phyloP scores from a whole-genome alignment of 2,329 filamentous ascomycete species.

The Lachnellula occidentalis region DNA sequence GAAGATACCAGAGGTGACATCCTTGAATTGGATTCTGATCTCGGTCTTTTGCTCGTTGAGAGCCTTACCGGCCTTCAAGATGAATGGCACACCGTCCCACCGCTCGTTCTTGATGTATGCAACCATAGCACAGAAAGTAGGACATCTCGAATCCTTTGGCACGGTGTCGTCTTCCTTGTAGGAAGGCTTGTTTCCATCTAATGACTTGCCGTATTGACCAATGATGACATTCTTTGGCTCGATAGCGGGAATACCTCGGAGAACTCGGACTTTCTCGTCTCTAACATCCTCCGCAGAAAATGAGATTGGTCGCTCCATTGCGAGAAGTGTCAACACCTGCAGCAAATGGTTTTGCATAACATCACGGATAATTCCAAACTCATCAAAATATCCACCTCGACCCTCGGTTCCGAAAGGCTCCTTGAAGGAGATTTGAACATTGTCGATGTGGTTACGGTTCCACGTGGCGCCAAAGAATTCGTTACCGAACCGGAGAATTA shows the following conservation, averaged over 20 bases:
- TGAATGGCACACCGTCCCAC: conserved; percentile 99
- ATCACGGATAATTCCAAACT: conserved; percentile 98
- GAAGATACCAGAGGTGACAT: conserved; percentile 98
- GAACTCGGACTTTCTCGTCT: conserved; percentile 96
- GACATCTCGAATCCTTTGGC: conserved; percentile 93
- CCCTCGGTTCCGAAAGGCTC: conserved; percentile 98
- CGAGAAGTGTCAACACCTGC: conserved; percentile 89
- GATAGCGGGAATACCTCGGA: conserved; percentile 87
- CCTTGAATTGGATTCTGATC: conserved; percentile 98
- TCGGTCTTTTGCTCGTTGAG: conserved; percentile 99
- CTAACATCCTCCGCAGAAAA: conserved; percentile 98
- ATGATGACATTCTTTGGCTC: conserved; percentile 99
- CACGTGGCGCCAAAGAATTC: conserved; percentile 97
- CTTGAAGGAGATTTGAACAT: conserved; percentile 98
- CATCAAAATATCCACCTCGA: conserved; percentile 96
- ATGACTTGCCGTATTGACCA: conserved; percentile 92
- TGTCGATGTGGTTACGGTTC: conserved; percentile 99
- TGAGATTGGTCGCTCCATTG: conserved; percentile 97
- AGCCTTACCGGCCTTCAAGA: conserved; percentile 98
- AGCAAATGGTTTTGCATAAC: conserved; percentile 99
- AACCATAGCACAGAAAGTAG: conserved; percentile 95
- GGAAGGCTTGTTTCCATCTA: conserved; percentile 91
- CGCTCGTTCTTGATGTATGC: conserved; percentile 99
- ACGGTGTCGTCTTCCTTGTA: conserved; percentile 99
- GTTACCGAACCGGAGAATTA: conserved; percentile 97